A percentile compares a stretch with the other conserved stretches of the same genome.
phyloP scores from a whole-genome alignment of 2,329 filamentous ascomycete species.

The Pseudogymnoascus sp. region DNA sequence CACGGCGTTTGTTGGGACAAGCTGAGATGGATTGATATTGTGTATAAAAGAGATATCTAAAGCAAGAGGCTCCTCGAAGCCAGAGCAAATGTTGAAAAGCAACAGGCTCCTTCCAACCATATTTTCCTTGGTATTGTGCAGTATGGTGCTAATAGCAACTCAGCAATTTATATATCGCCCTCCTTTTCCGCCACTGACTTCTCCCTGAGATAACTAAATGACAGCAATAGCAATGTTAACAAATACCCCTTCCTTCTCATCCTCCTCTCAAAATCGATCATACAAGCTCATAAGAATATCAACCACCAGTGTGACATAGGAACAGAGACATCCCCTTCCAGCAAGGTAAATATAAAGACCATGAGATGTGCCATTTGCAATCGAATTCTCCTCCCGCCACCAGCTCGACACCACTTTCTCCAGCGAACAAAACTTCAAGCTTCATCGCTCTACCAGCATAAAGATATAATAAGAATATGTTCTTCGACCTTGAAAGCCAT shows the following conservation, averaged over 20 bases:
- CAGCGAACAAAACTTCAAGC: neutral
- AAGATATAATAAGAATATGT: neutral
- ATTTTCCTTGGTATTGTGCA: neutral
- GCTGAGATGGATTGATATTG: conserved; percentile 3
- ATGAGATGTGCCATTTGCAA: neutral
- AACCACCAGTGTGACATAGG: neutral
- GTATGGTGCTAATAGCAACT: neutral
- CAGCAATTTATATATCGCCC: neutral
- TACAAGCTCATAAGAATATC: neutral
- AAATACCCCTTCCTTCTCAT: neutral
- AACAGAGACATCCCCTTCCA: neutral
- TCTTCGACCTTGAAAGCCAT: neutral
- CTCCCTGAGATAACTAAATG: neutral
- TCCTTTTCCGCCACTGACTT: neutral
- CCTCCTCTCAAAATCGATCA: neutral
- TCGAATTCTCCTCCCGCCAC: neutral
- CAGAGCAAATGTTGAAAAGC: neutral
- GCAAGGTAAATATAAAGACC: neutral
- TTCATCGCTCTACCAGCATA: neutral
- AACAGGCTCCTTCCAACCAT: neutral
- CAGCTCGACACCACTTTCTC: neutral
- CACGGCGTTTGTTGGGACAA: conserved; percentile 5
- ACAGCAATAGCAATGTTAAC: neutral
- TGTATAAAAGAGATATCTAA: neutral
- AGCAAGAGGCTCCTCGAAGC: neutral